Base-by-base conservation (phyloP, 2,329 filamentous ascomycete genomes). In the Lomentospora prolificans region DNA sequence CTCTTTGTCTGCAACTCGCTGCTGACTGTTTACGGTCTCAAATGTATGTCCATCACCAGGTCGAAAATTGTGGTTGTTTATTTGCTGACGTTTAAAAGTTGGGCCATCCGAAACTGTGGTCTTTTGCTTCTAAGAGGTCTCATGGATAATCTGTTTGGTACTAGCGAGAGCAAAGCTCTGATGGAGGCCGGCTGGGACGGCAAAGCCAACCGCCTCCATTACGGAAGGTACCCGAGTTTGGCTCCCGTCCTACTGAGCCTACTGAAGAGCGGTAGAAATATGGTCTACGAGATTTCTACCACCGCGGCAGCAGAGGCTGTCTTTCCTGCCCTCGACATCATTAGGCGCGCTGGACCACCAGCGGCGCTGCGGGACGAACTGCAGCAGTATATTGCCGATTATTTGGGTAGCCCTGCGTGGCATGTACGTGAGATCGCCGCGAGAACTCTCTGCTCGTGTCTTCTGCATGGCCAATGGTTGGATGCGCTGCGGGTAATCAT, bases 81-180 rank as follows among this genome's bases (percentile, higher is more conserved):
- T 48, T 48, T 55, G 8, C 39, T 28, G 17, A 46, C 51, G 60
- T 64, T 25, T 17, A 14, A 9, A 58, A 88, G 84, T 22, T 99
- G 94, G 94, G 89, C 91, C 0, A 90, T 99, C 57, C 85, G 91
- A 1, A 99, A 99, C 67, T 96, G 90, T 61, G 90, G 90, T 2
- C 72, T 97, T 31, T 87, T 97, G 71, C 81, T 99, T 5, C 84
- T 97, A 60, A 84, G 92, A 55, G 89, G 90, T 59, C 75, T 96
- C 4, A 87, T 95, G 54, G 89, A 94, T 65, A 80, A 81, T 59
- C 73, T 95, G 1, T 82, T 94, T 27, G 88, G 89, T 14, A 89
- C 85, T 0, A 85, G 82, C 55, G 86, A 90, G 69, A 89, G 75
- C 73, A 90, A 85, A 65, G 62, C 70, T 3, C 73, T 70, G 51